Percentiles rank a stretch among this genome's conserved stretches.
Evolutionary conservation across 192 early-diverging fungal genomes (phyloP).

Genomic region (Coemansia sp.): DNA sequence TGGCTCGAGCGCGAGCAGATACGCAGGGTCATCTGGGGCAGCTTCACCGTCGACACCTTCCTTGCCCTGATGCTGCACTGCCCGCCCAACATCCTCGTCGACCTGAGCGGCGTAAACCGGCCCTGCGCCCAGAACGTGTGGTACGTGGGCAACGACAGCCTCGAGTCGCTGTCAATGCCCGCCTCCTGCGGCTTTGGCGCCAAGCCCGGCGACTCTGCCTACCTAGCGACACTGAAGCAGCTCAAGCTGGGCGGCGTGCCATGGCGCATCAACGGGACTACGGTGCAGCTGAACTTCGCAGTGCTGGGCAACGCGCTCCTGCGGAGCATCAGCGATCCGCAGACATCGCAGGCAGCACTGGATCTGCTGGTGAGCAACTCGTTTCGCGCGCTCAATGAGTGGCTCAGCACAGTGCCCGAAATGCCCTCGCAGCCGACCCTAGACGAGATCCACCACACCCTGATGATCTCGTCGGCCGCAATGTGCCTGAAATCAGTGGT

Average conservation of each 20-base stretch:
- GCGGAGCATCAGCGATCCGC: constrained; percentile 38
- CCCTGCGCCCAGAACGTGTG: constrained; percentile 45
- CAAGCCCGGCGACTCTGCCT: constrained; percentile 35
- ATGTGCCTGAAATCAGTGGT: constrained; percentile 36
- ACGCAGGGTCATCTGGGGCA: constrained; percentile 37
- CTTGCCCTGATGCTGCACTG: constrained; percentile 44
- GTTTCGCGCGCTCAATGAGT: constrained; percentile 25
- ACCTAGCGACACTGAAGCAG: constrained; percentile 26
- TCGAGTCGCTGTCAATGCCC: constrained; percentile 22
- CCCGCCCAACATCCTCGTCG: constrained; percentile 33
- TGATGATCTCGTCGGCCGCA: constrained; percentile 32
- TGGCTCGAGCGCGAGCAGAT: constrained; percentile 53
- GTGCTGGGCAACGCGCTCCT: constrained; percentile 42
- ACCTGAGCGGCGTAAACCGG: constrained; percentile 49
- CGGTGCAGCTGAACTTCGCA: constrained; percentile 46
- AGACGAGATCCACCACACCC: constrained; percentile 30
- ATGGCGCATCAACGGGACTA: constrained; percentile 37
- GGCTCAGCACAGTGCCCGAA: constrained; percentile 29
- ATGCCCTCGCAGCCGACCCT: constrained; percentile 16
- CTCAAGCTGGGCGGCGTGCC: constrained; percentile 32
- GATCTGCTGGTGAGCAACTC: constrained; percentile 30
- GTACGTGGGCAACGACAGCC: constrained; percentile 46
- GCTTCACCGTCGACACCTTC: constrained; percentile 45
- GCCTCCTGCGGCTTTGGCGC: not conserved
- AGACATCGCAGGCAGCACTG: constrained; percentile 19